A percentile compares a stretch with the other conserved stretches of the same genome.
Evolutionary conservation across 1,139 yeast species (phyloP).

Genomic region (Pichia sp.): DNA sequence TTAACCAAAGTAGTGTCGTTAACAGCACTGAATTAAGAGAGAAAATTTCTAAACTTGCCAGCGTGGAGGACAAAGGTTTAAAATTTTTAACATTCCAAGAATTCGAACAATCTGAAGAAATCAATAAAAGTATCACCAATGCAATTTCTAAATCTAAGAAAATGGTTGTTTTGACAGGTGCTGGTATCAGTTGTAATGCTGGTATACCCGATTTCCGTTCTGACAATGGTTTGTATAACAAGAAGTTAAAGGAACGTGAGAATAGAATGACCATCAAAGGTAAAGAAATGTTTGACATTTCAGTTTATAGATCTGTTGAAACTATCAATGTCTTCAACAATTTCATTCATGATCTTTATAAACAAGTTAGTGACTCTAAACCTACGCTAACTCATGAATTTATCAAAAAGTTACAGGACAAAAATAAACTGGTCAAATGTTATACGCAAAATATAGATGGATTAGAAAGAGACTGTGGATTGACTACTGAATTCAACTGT

Average conservation of each 20-base stretch:
- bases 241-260: conserved; percentile 60
- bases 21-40: conserved; percentile 9
- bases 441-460: conserved; percentile 84
- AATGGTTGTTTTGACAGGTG: conserved; percentile 76
- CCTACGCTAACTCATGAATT: conserved; percentile 88
- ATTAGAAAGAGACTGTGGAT: conserved; percentile 46
- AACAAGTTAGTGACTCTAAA: conserved; percentile 58
- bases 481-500: conserved; percentile 30
- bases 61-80: conserved; percentile 6
- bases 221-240: conserved; percentile 74
- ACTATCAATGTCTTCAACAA: conserved; percentile 73
- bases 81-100: conserved; percentile 12
- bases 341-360: conserved; percentile 68
- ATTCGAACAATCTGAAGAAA: not conserved
- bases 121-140: conserved; percentile 10
- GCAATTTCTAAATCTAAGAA: conserved; percentile 37
- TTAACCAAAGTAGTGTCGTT: not conserved
- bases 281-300: conserved; percentile 85
- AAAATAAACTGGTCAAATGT: conserved; percentile 73
- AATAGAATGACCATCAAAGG: conserved; percentile 54
- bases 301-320: conserved; percentile 66
- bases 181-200: conserved; percentile 95
- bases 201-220: conserved; percentile 96
- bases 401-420: conserved; percentile 60
- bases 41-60: conserved; percentile 10